These are phyloP conservation scores for Suillus clintonianus DNA, from an alignment of 768 basidiomycete species.

Conservation along the genomic window DNA sequence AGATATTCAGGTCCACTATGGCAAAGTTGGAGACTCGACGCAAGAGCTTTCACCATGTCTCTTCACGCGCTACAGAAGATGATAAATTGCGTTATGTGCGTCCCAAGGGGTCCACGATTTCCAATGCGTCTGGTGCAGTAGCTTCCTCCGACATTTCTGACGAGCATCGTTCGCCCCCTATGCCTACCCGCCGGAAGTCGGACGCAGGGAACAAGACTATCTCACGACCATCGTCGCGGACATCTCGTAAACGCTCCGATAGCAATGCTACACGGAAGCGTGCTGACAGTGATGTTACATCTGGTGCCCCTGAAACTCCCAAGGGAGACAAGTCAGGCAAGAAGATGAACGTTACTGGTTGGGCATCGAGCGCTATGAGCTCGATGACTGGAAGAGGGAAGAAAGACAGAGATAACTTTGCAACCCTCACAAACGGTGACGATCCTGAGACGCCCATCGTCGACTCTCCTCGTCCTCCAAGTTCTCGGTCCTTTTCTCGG, in stretches of 20 bases:
- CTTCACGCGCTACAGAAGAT: conserved; percentile 20
- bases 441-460: conserved; percentile 19
- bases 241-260: conserved; percentile 66
- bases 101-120: conserved; percentile 32
- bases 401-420: conserved; percentile 64
- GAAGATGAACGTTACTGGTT: conserved; percentile 41
- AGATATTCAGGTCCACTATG: conserved; percentile 28
- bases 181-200: conserved; percentile 41
- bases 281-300: conserved; percentile 54
- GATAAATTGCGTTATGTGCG: conserved; percentile 34
- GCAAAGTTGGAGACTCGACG: conserved; percentile 27
- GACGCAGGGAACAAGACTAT: conserved; percentile 40
- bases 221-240: conserved; percentile 59
- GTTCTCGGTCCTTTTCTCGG: conserved; percentile 33
- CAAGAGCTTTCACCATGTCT: conserved; percentile 13
- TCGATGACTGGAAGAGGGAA: conserved; percentile 58
- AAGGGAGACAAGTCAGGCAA: conserved; percentile 41
- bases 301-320: conserved; percentile 36
- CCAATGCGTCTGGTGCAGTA: conserved; percentile 12
- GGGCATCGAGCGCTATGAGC: conserved; percentile 68
- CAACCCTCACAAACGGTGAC: conserved; percentile 49
- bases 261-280: conserved; percentile 61
- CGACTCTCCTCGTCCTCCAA: conserved; percentile 35
- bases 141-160: conserved; percentile 37
- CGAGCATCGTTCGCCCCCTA: conserved; percentile 27